Percentiles rank a stretch among this genome's conserved stretches.
Conservation (phyloP, 768 basidiomycete genomes). For the Naematelia aurantialba region DNA sequence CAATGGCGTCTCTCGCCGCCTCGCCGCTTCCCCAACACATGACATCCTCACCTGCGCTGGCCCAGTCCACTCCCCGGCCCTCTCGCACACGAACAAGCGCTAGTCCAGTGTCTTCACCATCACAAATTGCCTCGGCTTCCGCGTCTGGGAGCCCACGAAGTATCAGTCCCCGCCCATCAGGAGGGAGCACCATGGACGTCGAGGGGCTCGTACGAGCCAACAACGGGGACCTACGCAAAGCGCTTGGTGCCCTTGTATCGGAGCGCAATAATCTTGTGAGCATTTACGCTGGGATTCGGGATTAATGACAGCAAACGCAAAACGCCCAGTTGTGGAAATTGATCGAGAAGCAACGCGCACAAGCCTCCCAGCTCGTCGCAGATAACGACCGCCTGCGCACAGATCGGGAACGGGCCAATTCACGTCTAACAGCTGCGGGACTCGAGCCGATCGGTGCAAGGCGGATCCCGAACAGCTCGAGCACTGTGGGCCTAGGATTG, state of each 20-base stretch:
- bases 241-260: constrained; percentile 70
- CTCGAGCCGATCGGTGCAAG: constrained; percentile 20
- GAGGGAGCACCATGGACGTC: constrained; percentile 19
- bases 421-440: constrained; percentile 21
- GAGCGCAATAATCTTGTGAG: constrained; percentile 70
- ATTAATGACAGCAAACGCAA: constrained; percentile 56
- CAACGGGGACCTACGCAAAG: constrained; percentile 49
- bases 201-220: constrained; percentile 29
- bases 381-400: constrained; percentile 77
- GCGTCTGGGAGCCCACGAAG: background rate
- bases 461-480: constrained; percentile 26
- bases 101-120: background rate
- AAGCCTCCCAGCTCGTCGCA: constrained; percentile 74
- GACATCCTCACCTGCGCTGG: background rate
- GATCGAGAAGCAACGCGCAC: constrained; percentile 82
- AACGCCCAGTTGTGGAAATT: constrained; percentile 92
- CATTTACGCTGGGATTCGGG: background rate
- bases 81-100: background rate
- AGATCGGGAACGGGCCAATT: constrained; percentile 66
- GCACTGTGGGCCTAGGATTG: constrained; percentile 29
- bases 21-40: background rate
- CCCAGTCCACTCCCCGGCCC: background rate
- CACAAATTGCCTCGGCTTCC: background rate
- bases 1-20: background rate
- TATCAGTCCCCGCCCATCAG: background rate